These are phyloP conservation scores for Wickerhamomyces sydowiorum DNA, from an alignment of 805 yeast species.

Conservation along the genomic window DNA sequence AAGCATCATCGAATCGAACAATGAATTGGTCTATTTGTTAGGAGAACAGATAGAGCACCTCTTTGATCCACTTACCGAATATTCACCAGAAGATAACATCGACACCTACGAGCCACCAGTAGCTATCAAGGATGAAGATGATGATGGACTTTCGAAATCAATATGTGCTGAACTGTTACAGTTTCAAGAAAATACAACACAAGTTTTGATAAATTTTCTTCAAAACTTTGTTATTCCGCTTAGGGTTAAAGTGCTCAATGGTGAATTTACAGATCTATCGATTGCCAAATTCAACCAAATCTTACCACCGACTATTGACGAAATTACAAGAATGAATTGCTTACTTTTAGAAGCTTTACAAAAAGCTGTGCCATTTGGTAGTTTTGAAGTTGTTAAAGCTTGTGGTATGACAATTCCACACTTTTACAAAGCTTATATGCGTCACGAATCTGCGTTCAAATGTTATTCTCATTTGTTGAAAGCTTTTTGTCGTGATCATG, in stretches of 20 bases:
- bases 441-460: constrained; percentile 90
- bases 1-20: constrained; percentile 56
- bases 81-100: constrained; percentile 86
- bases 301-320: constrained; percentile 95
- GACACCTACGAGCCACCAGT: constrained; percentile 61
- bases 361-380: constrained; percentile 62
- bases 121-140: constrained; percentile 20
- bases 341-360: constrained; percentile 72
- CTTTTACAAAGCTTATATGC: constrained; percentile 85
- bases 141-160: constrained; percentile 38
- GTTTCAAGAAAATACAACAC: constrained; percentile 71
- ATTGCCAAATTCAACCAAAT: constrained; percentile 66
- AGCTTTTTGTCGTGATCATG: constrained; percentile 34
- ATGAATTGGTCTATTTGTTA: constrained; percentile 64
- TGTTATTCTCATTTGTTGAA: constrained; percentile 45
- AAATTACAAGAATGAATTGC: constrained; percentile 84
- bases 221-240: constrained; percentile 78
- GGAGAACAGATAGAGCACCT: constrained; percentile 86
- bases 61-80: constrained; percentile 86
- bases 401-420: constrained; percentile 82
- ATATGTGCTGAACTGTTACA: constrained; percentile 62
- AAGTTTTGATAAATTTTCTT: constrained; percentile 63
- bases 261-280: constrained; percentile 45
- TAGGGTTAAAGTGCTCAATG: constrained; percentile 60
- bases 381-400: constrained; percentile 71